Base-by-base conservation (phyloP, 257 asterid species). In the Ophiorrhiza pumila region DNA sequence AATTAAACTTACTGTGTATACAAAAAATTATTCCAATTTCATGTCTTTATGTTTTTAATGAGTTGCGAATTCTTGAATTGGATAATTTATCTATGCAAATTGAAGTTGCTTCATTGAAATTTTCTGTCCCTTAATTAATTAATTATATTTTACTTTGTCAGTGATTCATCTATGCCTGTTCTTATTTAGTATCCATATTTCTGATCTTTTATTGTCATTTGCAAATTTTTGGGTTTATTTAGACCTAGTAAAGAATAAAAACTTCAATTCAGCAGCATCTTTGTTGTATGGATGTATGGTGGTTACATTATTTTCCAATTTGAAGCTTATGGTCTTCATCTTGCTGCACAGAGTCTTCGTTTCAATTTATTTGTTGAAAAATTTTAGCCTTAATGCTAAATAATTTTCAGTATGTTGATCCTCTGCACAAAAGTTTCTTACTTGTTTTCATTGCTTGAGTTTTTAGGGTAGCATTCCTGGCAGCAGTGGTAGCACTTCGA, bases 391-490 rank as follows among this genome's bases (percentile, higher is more conserved):
- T 59, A 29, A 32, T 35, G 1, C 45, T 15, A 31, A 32, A 23
- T 32, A 46, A 37, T 43, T 31, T 34, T 22, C 11, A 42, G 4
- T 45, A 23, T 18, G 37, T 47, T 75, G 55, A 49, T 60, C 67
- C 62, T 43, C 41, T 71, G 65, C 49, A 52, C 63, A 39, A 39
- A 46, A 72, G 37, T 29, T 71, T 20, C 22, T 63, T 59, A 32
- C 42, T 49, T 49, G 50, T 68, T 71, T 76, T 73, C 45, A 63
- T 39, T 72, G 74, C 64, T 56, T 76, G 45, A 80, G 64, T 43
- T 68, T 52, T 50, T 69, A 87, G 94, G 90, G 83, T 46, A 73
- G 71, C 66, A 77, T 81, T 46, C 61, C 11, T 47, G 88, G 83
- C 39, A 78, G 79, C 68, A 61, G 74, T 74, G 82, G 86, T 69